Evolutionary conservation across 805 yeast genomes (phyloP).

Genomic region (Hanseniaspora nectarophila): DNA sequence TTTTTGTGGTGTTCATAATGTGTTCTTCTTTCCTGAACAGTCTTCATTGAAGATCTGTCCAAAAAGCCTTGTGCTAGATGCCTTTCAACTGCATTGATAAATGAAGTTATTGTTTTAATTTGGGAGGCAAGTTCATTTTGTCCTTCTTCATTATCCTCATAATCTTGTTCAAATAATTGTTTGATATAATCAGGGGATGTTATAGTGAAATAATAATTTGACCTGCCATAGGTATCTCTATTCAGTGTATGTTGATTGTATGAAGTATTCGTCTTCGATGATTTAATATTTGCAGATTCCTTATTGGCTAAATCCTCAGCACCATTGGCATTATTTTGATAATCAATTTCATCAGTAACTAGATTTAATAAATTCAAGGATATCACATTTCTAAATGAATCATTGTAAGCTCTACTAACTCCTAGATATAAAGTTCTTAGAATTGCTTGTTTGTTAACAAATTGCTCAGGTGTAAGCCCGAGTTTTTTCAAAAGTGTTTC

Average conservation of each 20-base stretch:
- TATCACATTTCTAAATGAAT: neutral
- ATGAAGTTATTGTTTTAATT: slow-evolving; percentile 24
- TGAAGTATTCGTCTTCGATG: slow-evolving; percentile 24
- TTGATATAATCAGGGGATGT: slow-evolving; percentile 11
- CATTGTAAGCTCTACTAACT: neutral
- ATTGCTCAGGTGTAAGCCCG: neutral
- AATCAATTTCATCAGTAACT: neutral
- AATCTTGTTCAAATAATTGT: slow-evolving; percentile 9
- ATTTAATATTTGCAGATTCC: slow-evolving; percentile 24
- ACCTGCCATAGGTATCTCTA: slow-evolving; percentile 16
- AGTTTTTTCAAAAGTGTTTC: neutral
- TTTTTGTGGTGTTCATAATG: neutral
- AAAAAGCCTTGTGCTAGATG: slow-evolving; percentile 16
- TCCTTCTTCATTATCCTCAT: slow-evolving; percentile 16
- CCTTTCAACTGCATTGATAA: slow-evolving; percentile 26
- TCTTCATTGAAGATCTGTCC: slow-evolving; percentile 5
- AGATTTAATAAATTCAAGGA: slow-evolving; percentile 1
- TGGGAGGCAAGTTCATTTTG: slow-evolving; percentile 22
- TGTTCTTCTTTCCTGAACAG: neutral
- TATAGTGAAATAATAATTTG: slow-evolving; percentile 9
- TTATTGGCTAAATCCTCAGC: neutral
- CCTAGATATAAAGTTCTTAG: neutral
- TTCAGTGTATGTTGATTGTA: slow-evolving; percentile 25
- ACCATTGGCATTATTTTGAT: no score
- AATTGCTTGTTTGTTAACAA: neutral